phyloP scores from a whole-genome alignment of 228 moss, liverwort and hornwort genomes.

The Sphagnum fallax region DNA sequence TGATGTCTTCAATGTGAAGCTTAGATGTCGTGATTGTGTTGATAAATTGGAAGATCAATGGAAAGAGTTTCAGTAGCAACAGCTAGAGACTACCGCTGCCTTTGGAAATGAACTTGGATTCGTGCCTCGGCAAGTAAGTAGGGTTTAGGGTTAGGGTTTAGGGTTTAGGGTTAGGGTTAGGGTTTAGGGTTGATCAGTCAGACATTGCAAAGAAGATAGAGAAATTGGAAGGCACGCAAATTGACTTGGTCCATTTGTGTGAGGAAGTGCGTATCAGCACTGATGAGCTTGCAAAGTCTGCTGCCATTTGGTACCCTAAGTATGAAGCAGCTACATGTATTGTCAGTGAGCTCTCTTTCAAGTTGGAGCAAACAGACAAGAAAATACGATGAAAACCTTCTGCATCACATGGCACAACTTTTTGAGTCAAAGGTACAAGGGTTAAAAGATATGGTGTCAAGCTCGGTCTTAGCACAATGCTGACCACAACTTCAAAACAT shows the following conservation, averaged over 20 bases:
- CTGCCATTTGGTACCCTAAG: slow-evolving; percentile 42
- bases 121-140: slow-evolving; percentile 32
- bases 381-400: slow-evolving; percentile 24
- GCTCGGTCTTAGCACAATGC: background rate
- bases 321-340: slow-evolving; percentile 36
- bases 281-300: slow-evolving; percentile 33
- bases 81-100: slow-evolving; percentile 17
- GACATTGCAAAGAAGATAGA: slow-evolving; percentile 17
- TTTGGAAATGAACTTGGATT: slow-evolving; percentile 16
- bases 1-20: slow-evolving; percentile 77
- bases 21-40: slow-evolving; percentile 71
- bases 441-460: slow-evolving; percentile 30
- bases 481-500: slow-evolving; percentile 24
- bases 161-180: too few relatives aligned
- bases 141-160: too few relatives aligned
- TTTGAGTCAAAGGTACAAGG: slow-evolving; percentile 31
- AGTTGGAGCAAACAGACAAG: slow-evolving; percentile 37
- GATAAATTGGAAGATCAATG: slow-evolving; percentile 75
- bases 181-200: background rate
- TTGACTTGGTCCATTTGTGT: slow-evolving; percentile 31
- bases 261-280: slow-evolving; percentile 26
- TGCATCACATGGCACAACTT: slow-evolving; percentile 24
- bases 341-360: slow-evolving; percentile 29
- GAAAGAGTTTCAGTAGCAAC: slow-evolving; percentile 54
- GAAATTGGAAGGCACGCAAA: slow-evolving; percentile 31